Base-by-base conservation (phyloP, 306 rosid genomes). In the Chamaecrista fasciculata region DNA sequence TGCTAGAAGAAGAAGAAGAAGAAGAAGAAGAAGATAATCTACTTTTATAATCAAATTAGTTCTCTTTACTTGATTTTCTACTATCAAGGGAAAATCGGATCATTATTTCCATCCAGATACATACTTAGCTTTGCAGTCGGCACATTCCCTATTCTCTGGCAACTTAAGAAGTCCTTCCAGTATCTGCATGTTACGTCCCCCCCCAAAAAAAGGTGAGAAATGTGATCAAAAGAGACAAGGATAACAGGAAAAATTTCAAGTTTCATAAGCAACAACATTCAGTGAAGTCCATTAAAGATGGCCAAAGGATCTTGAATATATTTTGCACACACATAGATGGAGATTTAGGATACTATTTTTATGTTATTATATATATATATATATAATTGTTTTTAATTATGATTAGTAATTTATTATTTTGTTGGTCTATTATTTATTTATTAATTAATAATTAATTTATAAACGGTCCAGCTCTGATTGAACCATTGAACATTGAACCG, bases 41-140 rank as follows among this genome's bases (percentile, higher is more conserved):
- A 12, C 36, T 50, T 72, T 26, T 6, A 5, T 11, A 6, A 9
- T 4, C 43, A 11, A 51, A 62, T 48, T 26, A 37, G 15, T 50
- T 39, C 24, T 48, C 44, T 51, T 43, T 42, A 24, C 60, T 40
- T 50, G 18, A n/a, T 62, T 62, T 66, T 15, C 44, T 52, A 51
- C 10, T 10, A 60, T 19, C 29, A 60, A 34, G 48, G 37, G 48
- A 49, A 42, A 39, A 31, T 60, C 31, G 19, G 53, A 18, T 60
- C 43, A 46, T 58, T 62, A 18, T 34, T 52, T 16, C 52, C 72
- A 31, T 26, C 26, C 16, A 67, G 58, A 62, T 57, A 74, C 94
- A 28, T 85, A 87, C 94, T 87, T 87, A 50, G 94, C 64, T 80
- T 87, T 87, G 88, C 94, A 87, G 72, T 87, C 94, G 14, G 94